phyloP scores from a whole-genome alignment of 805 yeast genomes.

The Candida fluviatilis region DNA sequence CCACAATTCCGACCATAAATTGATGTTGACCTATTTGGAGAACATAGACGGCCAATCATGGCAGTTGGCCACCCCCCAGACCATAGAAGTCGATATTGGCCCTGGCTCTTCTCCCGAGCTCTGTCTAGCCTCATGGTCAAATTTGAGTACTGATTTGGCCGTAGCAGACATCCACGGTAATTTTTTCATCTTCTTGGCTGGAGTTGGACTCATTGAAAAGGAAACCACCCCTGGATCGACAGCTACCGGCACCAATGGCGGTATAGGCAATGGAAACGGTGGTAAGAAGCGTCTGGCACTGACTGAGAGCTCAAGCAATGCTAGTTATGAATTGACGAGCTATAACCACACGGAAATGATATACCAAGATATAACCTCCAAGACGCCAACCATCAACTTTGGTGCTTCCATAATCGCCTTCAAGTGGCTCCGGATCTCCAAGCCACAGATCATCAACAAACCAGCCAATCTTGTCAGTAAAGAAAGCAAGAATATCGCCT shows the following conservation, averaged over 20 bases:
- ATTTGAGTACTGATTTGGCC: slow-evolving; percentile 76
- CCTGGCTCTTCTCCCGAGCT: slow-evolving; percentile 27
- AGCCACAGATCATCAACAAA: slow-evolving; percentile 55
- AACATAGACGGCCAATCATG: slow-evolving; percentile 73
- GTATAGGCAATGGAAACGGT: slow-evolving; percentile 6
- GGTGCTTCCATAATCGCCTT: slow-evolving; percentile 40
- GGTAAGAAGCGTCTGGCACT: no score
- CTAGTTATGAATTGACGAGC: slow-evolving; percentile 40
- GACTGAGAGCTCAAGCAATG: no score
- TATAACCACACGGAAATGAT: slow-evolving; percentile 46
- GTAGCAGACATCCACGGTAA: slow-evolving; percentile 71
- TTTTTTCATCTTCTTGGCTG: slow-evolving; percentile 38
- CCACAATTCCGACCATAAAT: slow-evolving; percentile 29
- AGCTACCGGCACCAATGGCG: slow-evolving; percentile 16
- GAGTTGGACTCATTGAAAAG: slow-evolving; percentile 35
- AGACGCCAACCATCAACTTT: slow-evolving; percentile 8
- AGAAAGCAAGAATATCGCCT: slow-evolving; percentile 17
- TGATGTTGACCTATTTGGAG: slow-evolving; percentile 65
- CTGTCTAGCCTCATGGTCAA: slow-evolving; percentile 64
- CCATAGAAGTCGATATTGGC: slow-evolving; percentile 25
- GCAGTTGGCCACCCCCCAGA: slow-evolving; percentile 64
- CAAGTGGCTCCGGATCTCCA: slow-evolving; percentile 74
- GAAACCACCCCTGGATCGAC: slow-evolving; percentile 15
- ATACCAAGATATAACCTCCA: slow-evolving; percentile 36
- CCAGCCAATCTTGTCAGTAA: slow-evolving; percentile 45